Percentiles rank a stretch among this genome's conserved stretches.
Conservation (phyloP, 2,329 filamentous ascomycete species). For the Scytalidium lignicola region DNA sequence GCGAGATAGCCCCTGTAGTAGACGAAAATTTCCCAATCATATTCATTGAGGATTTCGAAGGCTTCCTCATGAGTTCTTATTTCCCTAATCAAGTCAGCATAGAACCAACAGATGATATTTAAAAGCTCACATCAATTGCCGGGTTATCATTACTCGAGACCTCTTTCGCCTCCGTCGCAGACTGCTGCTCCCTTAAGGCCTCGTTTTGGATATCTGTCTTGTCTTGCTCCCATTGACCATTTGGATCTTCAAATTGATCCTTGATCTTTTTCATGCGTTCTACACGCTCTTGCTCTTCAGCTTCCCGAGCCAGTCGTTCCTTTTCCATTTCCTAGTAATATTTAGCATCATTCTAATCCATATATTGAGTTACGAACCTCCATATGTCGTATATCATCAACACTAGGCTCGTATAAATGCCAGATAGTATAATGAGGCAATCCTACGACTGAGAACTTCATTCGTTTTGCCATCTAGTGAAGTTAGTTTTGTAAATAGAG, state of each 20-base stretch:
- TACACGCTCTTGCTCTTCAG: slow-evolving; percentile 69
- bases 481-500: slow-evolving; percentile 6
- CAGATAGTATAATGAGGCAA: slow-evolving; percentile 97
- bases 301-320: slow-evolving; percentile 73
- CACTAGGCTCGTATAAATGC: slow-evolving; percentile 99
- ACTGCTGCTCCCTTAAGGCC: slow-evolving; percentile 49
- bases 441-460: slow-evolving; percentile 93
- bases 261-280: slow-evolving; percentile 74
- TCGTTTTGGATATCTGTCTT: slow-evolving; percentile 72
- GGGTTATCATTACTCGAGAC: slow-evolving; percentile 6
- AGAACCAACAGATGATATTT: background rate
- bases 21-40: too few species aligned
- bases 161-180: slow-evolving; percentile 32
- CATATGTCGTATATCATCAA: slow-evolving; percentile 97
- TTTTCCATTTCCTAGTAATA: slow-evolving; percentile 76
- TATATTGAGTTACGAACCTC: slow-evolving; percentile 48
- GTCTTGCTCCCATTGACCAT: slow-evolving; percentile 83
- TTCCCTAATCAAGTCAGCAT: background rate
- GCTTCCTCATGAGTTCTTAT: background rate
- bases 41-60: too few species aligned
- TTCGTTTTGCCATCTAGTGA: slow-evolving; percentile 85
- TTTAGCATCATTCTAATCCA: slow-evolving; percentile 11
- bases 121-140: background rate
- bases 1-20: background rate
- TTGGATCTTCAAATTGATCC: slow-evolving; percentile 71